These are phyloP conservation scores for Solanum clarkiae DNA, from an alignment of 257 asterid genomes.

Conservation along the genomic window DNA sequence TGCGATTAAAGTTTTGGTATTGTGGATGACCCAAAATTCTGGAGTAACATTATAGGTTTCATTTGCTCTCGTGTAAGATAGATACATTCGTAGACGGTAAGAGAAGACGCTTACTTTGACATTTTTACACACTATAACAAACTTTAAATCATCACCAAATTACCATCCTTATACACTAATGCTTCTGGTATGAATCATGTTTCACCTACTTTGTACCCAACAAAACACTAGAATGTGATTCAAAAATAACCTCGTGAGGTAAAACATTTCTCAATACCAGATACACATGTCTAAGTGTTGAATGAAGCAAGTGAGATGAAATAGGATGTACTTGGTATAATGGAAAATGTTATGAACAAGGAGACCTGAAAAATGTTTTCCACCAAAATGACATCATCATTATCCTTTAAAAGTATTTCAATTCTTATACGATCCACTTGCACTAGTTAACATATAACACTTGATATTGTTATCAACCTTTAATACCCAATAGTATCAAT, in stretches of 20 bases:
- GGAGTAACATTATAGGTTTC: neutral
- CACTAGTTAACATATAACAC: neutral
- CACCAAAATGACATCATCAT: neutral
- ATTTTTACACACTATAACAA: neutral
- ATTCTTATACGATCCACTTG: neutral
- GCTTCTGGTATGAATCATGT: neutral
- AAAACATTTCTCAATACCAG: neutral
- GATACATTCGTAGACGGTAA: neutral
- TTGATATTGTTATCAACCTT: neutral
- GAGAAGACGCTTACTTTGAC: neutral
- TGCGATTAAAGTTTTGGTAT: neutral
- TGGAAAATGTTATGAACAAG: neutral
- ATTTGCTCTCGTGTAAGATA: neutral
- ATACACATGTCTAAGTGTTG: neutral
- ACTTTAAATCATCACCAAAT: neutral
- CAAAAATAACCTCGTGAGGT: neutral
- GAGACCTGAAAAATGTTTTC: neutral
- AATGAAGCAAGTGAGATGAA: neutral
- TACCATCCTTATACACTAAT: neutral
- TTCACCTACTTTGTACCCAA: neutral
- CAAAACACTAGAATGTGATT: neutral
- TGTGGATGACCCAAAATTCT: neutral
- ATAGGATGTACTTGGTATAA: neutral
- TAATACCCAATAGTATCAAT: neutral
- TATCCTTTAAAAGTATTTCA: neutral